Evolutionary conservation across 2,329 filamentous ascomycete species (phyloP), one percentile per base, ranked within the genome.

Genomic region (Coleophoma eucalyptorum): DNA sequence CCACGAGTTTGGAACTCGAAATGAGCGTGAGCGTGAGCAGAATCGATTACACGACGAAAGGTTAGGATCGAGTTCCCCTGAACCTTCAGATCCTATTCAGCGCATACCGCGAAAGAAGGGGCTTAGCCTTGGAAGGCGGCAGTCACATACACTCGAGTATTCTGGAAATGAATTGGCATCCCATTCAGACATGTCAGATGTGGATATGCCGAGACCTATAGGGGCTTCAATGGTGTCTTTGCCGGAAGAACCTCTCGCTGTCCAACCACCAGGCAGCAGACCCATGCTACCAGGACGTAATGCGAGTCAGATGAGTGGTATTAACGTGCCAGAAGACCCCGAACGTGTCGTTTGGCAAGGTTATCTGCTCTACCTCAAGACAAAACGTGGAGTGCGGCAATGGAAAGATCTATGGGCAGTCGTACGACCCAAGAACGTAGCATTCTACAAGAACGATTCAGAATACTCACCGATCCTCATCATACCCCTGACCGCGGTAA

Each of bases 381-480:
- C 86, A 55, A 92, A 90, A 62, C 79, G 86, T 19, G 90, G 91
- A 8, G 82, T 99, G 18, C 84, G 88, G 43, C 89, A 96, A 63
- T 99, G 94, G 94, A 97, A 96, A 75, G 87, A 90, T 61, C 79
- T 91, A 52, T 97, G 94, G 94, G 88, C 87, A 12, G 94, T 97
- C 0, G 78, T 99, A 47, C 88, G 94, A 32, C 87, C 90, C 1
- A 85, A 87, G 47, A 91, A 89, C 56, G 75, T 99, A 32, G 88
- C 90, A 15, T 80, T 97, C 21, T 99, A 99, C 77, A 97, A 97
- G 69, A 87, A 95, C 64, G 89, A 95, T 55, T 77, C 84, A 56
- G 94, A 99, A 71, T 97, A 97, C 68, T 86, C 88, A 12, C 90
- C 92, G 1, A 78, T 88, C 55, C 86, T 91, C 60, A 88, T 99